Evolutionary conservation across 139 green algal genomes (phyloP).

Genomic region (Gonium pectorale): DNA sequence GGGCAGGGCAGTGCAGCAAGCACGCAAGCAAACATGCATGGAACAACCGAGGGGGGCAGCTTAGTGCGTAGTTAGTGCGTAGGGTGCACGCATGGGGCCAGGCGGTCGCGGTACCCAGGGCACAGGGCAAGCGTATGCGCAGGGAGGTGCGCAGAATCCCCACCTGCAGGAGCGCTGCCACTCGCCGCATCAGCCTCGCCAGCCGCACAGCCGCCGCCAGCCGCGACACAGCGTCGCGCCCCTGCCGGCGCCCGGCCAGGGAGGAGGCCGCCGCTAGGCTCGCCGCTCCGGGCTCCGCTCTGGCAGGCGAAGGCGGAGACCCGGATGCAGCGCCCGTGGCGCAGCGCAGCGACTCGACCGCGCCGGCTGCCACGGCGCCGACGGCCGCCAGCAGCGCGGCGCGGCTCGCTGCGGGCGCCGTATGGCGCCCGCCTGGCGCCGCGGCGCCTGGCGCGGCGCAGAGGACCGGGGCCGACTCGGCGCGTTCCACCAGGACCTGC

Average conservation of each 20-base stretch:
- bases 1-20: too few species aligned
- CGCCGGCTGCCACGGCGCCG: not conserved
- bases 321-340: not conserved
- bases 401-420: not conserved
- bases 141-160: too few species aligned
- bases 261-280: not conserved
- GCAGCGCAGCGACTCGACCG: not conserved
- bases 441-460: not conserved
- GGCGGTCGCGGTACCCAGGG: too few species aligned
- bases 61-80: too few species aligned
- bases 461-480: conserved; percentile 2
- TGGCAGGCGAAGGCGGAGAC: not conserved
- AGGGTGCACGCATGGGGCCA: too few species aligned
- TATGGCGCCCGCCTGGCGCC: not conserved
- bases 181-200: not conserved
- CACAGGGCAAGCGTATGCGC: too few species aligned
- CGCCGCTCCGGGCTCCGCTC: too few species aligned
- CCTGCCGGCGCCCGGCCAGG: not conserved
- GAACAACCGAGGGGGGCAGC: too few species aligned
- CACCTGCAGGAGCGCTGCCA: conserved; percentile 10
- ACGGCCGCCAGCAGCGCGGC: not conserved
- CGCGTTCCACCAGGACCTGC: not conserved
- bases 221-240: not conserved
- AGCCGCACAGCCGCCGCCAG: conserved; percentile 14
- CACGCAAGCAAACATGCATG: too few species aligned